Evolutionary conservation across 305 asterid species (phyloP), one percentile per base, ranked within the genome.

Genomic region (Andrographis paniculata): DNA sequence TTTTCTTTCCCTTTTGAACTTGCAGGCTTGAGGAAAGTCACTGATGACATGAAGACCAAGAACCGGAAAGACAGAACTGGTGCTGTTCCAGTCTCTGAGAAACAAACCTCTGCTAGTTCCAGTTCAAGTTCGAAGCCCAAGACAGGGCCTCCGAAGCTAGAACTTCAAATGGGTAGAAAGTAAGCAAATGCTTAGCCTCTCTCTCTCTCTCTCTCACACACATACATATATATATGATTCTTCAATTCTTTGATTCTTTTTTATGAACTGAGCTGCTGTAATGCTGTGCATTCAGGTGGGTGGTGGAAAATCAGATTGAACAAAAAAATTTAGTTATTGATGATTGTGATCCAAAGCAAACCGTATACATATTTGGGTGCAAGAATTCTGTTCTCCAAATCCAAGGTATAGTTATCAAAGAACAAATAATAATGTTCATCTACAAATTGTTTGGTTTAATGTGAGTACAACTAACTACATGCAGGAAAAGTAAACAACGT

Each of bases 101-200:
- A 87, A 60, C 84, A 67, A 63, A 30, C 53, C 19, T 77, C 69
- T 11, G 44, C 67, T 65, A 62, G 55, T 55, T 53, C 86, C 28
- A 56, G 84, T 54, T 53, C 86, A 33, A 56, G 84, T 54, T 57
- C 80, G 52, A 52, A 74, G 70, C 75, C 93, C 21, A 92, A 75
- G 77, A 42, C 65, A 19, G 94, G 95, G 51, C 95, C 93, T 60
- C 95, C 99, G 37, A 87, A 92, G 60, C 33, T 92, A 18, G 99
- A 92, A 78, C 96, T 87, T 66, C 97, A 84, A 67, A 84, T 92
- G 99, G 99, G 99, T 70, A 94, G 99, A 49, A 92, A 87, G 99
- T 92, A 70, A 84, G 96, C 79, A 49, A 45, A 53, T 21, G 14
- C 19, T 31, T 19, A 42, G 57, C 22, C 45, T 51, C n/a, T n/a